Evolutionary conservation across 805 yeast species (phyloP), one percentile per base, ranked within the genome.

Genomic region (Candida mattraensis): DNA sequence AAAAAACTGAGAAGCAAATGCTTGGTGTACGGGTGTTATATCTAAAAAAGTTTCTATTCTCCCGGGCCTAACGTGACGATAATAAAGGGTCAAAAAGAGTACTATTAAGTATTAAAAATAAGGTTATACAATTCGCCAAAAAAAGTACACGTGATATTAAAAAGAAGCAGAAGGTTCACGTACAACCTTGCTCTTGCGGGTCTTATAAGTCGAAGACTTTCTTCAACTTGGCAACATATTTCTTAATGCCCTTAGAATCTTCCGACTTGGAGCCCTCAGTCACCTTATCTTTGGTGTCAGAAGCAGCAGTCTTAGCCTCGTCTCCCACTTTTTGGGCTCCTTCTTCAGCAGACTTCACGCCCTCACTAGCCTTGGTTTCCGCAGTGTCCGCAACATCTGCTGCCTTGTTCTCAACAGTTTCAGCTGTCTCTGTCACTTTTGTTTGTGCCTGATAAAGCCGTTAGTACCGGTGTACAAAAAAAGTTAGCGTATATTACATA

Each of bases 191-290:
- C n/a, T n/a, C n/a, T n/a, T n/a, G n/a, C n/a, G n/a, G n/a, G n/a
- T n/a, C 12, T 38, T 33, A 44, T 30, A 44, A 13, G 35, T 42
- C 42, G 24, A 45, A 45, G 21, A 42, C 29, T 37, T 51, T 54
- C 54, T 58, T 61, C 30, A 60, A 32, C 49, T 56, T 59, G 28
- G 53, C 42, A 12, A 50, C 23, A 35, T 53, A 43, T 47, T 55
- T 61, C 54, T 59, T 60, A 31, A 48, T 35, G 12, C 54, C 47
- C 40, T 50, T 42, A 37, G 47, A 32, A 24, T 48, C 47, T 17
- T 46, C 54, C 22, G 47, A 34, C 39, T 53, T 49, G 15, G 50
- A 36, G 14, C 41, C 40, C 14, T 40, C 36, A 12, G 45, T 32
- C 35, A 31, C 38, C 21, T 37, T 20, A 3, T 36, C 44, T 26